Evolutionary conservation across 116 monocot species (phyloP), one percentile per base, ranked within the genome.

Genomic region (Posidonia oceanica): DNA sequence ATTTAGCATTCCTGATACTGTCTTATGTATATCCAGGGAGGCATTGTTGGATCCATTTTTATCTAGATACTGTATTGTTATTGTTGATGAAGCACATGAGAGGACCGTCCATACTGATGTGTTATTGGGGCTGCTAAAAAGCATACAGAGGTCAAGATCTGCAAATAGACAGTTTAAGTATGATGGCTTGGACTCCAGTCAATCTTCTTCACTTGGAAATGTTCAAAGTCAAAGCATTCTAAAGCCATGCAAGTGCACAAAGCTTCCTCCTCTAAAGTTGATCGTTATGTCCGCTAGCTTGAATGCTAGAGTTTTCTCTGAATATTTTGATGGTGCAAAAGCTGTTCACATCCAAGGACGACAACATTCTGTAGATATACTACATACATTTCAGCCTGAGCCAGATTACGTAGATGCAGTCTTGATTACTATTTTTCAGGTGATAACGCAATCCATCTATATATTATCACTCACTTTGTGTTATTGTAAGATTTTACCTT

Each of bases 31-130:
- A 56, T 75, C n/a, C 85, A 97, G 98, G 76, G 98, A 98, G 80
- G 93, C 90, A 63, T 77, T 98, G 63, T 71, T 93, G 68, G 98
- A 98, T 79, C 89, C 89, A 23, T 68, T 74, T 71, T 66, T 98
- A 54, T 87, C 87, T 54, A 98, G 72, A 78, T 98, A 98, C 75
- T 82, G 72, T 51, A 66, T 87, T 37, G 86, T 98, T 51, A 83
- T 98, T 66, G 84, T 98, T 76, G 98, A 98, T 78, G 98, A 98
- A 81, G 98, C 98, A 55, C 98, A 98, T 72, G 98, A 98, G 78
- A 87, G 98, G 84, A 93, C 93, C 61, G 83, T 98, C 14, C 98
- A 93, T 60, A 98, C 93, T 64, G 98, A 98, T 80, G 88, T 98
- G 11, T 77, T 98, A 20, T 61, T 98, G 67, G 98, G 98, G 52